A percentile compares a stretch with the other conserved stretches of the same genome.
phyloP scores from a whole-genome alignment of 2,329 filamentous ascomycete species.

The Colletotrichum chlorophyti region DNA sequence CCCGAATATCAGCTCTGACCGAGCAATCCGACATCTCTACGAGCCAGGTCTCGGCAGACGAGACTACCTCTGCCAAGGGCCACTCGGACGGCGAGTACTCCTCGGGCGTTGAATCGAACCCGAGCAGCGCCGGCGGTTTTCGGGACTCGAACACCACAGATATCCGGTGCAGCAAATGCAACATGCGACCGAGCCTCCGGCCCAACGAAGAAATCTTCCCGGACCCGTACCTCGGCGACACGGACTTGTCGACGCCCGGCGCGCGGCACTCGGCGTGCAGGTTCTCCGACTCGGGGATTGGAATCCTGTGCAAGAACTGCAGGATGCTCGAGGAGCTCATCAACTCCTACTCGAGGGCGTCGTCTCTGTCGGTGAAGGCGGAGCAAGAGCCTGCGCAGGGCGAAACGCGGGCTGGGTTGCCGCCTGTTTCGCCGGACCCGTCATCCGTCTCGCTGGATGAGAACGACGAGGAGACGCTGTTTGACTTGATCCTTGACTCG shows the following conservation, averaged over 20 bases:
- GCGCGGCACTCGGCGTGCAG: conserved; percentile 3
- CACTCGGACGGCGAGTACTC: conserved; percentile 23
- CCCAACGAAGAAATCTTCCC: conserved; percentile 11
- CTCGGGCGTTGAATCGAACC: conserved; percentile 19
- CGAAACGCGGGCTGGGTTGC: neutral
- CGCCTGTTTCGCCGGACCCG: neutral
- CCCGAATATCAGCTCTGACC: conserved; percentile 19
- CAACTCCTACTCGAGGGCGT: conserved; percentile 23
- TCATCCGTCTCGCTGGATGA: conserved; percentile 13
- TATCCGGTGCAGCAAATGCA: conserved; percentile 25
- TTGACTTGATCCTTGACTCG: conserved; percentile 22
- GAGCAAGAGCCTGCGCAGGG: neutral
- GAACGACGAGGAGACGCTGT: conserved; percentile 25
- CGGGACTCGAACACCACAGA: conserved; percentile 12
- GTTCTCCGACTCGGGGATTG: conserved; percentile 26
- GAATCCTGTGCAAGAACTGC: conserved; percentile 19
- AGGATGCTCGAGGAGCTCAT: conserved; percentile 25
- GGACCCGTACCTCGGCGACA: neutral
- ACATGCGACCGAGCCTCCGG: conserved; percentile 21
- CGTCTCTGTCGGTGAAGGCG: conserved; percentile 4
- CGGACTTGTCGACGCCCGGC: neutral
- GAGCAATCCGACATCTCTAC: conserved; percentile 14
- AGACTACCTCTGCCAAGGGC: neutral
- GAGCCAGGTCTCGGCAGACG: neutral
- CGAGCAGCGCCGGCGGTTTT: conserved; percentile 11